Conservation (phyloP, 306 rosid genomes). For the Cotoneaster glaucophyllus region DNA sequence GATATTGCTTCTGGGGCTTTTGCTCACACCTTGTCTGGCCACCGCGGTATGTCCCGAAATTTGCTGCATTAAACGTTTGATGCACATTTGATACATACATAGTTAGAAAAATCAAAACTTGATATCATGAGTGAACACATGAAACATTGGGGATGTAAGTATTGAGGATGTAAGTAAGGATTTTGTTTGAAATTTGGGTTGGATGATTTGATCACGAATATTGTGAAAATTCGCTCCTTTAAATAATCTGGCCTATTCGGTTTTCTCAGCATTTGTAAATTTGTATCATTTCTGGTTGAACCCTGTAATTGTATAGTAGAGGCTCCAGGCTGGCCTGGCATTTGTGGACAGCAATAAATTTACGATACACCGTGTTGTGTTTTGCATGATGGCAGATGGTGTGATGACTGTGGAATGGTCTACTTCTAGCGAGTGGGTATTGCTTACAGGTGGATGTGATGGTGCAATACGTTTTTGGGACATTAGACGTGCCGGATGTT, state of each 20-base stretch:
- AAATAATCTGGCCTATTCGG: background rate
- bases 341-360: background rate
- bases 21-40: conserved; percentile 90
- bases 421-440: conserved; percentile 81
- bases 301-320: background rate
- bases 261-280: background rate
- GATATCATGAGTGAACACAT: background rate
- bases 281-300: background rate
- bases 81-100: background rate
- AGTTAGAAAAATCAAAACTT: too few species aligned
- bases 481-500: conserved; percentile 90
- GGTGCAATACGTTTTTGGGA: conserved; percentile 99
- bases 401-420: conserved; percentile 93
- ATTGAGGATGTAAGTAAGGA: background rate
- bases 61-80: background rate
- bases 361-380: background rate
- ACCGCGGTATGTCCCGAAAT: conserved; percentile 54
- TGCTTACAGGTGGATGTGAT: conserved; percentile 91
- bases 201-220: background rate
- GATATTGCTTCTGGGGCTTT: conserved; percentile 91
- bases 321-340: background rate
- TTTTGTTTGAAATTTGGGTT: background rate
- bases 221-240: background rate
- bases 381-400: conserved; percentile 60
- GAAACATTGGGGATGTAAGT: background rate